Percentiles rank a stretch among this genome's conserved stretches.
Evolutionary conservation across 139 green algal genomes (phyloP).

Genomic region (Chlamydomonas urium): DNA sequence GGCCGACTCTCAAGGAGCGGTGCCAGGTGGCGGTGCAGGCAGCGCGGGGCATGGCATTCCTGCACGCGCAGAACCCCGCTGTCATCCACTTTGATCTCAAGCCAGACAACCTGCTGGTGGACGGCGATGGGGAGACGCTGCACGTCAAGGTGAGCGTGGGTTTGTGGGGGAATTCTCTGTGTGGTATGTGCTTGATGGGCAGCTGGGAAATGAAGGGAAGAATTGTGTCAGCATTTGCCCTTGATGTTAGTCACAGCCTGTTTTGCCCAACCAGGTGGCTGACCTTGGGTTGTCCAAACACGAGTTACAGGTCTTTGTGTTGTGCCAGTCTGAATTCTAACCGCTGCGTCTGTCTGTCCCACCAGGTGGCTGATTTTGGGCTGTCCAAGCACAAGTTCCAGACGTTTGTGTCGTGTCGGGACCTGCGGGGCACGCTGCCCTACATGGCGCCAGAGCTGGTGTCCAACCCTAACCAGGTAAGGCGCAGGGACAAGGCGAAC

Average conservation of each 20-base stretch:
- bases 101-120: conserved; percentile 91
- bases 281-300: conserved; percentile 82
- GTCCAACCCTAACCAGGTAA: conserved; percentile 38
- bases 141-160: conserved; percentile 30
- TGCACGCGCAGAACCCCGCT: conserved; percentile 67
- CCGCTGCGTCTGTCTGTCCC: conserved; percentile 15
- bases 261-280: conserved; percentile 46
- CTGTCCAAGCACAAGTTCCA: conserved; percentile 78
- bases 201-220: no score
- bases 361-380: conserved; percentile 79
- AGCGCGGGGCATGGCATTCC: conserved; percentile 81
- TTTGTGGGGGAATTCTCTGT: no score
- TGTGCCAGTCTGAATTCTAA: conserved; percentile 46
- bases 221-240: no score
- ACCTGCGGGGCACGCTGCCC: conserved; percentile 57
- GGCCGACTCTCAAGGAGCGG: conserved; percentile 56
- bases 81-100: conserved; percentile 95
- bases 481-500: no score
- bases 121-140: conserved; percentile 47
- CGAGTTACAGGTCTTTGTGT: conserved; percentile 62
- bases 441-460: conserved; percentile 72
- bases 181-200: no score
- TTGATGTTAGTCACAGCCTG: background rate
- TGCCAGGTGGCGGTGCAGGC: conserved; percentile 76
- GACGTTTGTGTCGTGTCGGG: conserved; percentile 53